Evolutionary conservation across 495 filamentous ascomycete genomes (phyloP).

Genomic region (Xylaria grammica): DNA sequence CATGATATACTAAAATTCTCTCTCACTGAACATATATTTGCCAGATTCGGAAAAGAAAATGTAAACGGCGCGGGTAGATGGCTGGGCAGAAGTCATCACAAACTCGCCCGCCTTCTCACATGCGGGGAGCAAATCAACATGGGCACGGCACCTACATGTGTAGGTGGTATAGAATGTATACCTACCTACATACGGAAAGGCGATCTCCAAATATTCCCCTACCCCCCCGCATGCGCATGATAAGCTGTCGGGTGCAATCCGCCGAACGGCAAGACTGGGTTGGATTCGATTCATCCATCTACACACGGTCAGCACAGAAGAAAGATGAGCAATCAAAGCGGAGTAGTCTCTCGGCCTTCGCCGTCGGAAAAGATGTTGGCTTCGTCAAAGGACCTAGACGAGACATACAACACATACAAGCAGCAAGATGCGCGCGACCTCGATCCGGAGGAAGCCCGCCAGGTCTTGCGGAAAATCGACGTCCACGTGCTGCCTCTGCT

Average conservation of each 20-base stretch:
- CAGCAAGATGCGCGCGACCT: slow-evolving; percentile 41
- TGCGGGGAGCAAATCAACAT: slow-evolving; percentile 9
- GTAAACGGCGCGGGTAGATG: no score
- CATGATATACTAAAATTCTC: no score
- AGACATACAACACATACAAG: slow-evolving; percentile 53
- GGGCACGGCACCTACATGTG: not conserved
- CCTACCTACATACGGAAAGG: no score
- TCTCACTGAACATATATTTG: no score
- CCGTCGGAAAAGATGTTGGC: slow-evolving; percentile 12
- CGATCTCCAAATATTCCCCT: slow-evolving; percentile 10
- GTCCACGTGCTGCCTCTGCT: slow-evolving; percentile 59
- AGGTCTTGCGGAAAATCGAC: slow-evolving; percentile 62
- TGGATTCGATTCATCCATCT: not conserved
- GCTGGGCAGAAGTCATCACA: no score
- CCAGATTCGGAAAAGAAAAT: no score
- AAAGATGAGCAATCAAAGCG: slow-evolving; percentile 2
- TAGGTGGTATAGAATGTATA: no score
- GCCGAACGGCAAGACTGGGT: not conserved
- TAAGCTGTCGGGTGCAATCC: not conserved
- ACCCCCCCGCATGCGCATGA: slow-evolving; percentile 16
- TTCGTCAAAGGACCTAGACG: slow-evolving; percentile 47
- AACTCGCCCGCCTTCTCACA: not conserved
- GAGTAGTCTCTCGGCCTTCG: not conserved
- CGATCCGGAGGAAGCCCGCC: slow-evolving; percentile 52
- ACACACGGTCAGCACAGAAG: not conserved